Base-by-base conservation (phyloP, 495 filamentous ascomycete genomes). In the Hypoxylon lenormandii region DNA sequence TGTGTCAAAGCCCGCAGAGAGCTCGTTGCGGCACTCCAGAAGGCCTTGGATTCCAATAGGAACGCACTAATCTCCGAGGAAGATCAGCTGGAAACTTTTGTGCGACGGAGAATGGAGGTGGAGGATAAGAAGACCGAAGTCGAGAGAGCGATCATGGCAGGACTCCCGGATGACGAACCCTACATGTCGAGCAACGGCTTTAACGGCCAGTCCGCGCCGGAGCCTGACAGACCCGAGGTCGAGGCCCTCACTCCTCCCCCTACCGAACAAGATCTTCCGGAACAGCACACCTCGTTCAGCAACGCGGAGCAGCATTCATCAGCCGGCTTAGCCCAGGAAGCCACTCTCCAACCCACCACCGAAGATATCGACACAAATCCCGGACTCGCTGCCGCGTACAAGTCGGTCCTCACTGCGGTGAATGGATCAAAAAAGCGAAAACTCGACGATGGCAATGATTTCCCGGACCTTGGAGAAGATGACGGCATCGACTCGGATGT, bases 81-180 rank as follows among this genome's bases (percentile, higher is more conserved):
- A 69, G 74, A 80, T 4, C 80, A 89, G 10, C 81, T 86, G 11
- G 73, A 82, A 5, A 83, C 89, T 13, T 75, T 97, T 13, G 74
- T 80, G 5, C 81, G 80, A 15, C 87, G 89, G 47, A 89, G 87
- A 65, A 76, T 80, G 2, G 85, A 85, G 21, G 90, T 91, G 0
- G 95, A 97, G 67, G 71, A 77, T 1, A 91, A 90, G 75, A 95
- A 94, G 74, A 86, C 85, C 37, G 91, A 94, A 5, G 92, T 99
- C 7, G 95, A 99, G 78, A 86, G 93, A 64, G 88, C 86, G 26
- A 97, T 98, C 59, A 89, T 97, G 83, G 84, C 89, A 43, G 91
- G 91, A 5, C 84, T 96, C 18, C 72, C 80, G 5, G 72, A 72
- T 8, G 77, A 78, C n/a, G 72, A 74, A 50, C 79, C 74, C n/a